Percentiles rank a stretch among this genome's conserved stretches.
These are phyloP conservation scores for Maudiozyma turicensis DNA, from an alignment of 805 yeast species.

Conservation along the genomic window DNA sequence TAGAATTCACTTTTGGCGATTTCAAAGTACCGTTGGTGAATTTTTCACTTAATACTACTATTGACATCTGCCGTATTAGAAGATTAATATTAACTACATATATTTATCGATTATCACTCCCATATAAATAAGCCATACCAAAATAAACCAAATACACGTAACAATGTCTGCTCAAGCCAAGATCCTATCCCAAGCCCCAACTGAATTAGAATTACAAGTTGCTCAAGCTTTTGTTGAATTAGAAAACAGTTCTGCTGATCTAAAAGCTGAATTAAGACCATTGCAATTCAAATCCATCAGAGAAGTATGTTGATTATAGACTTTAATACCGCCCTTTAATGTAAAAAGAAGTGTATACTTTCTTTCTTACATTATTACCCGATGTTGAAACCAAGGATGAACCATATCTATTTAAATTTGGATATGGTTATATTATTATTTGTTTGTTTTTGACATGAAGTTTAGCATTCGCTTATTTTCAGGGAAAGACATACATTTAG, in stretches of 20 bases:
- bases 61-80: too few relatives aligned
- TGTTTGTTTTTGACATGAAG: background rate
- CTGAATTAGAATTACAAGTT: conserved; percentile 98
- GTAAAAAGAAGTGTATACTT: background rate
- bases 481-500: background rate
- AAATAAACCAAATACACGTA: conserved; percentile 5
- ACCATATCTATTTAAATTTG: background rate
- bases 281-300: conserved; percentile 97
- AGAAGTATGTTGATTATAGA: conserved; percentile 44
- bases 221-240: conserved; percentile 97
- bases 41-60: background rate
- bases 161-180: conserved; percentile 86
- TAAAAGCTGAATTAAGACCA: conserved; percentile 96
- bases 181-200: conserved; percentile 89
- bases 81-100: too few relatives aligned
- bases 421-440: background rate
- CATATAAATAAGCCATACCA: background rate
- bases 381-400: background rate
- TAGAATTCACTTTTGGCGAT: too few relatives aligned
- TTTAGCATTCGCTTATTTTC: too few relatives aligned
- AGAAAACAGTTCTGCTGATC: conserved; percentile 87
- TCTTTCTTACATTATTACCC: background rate
- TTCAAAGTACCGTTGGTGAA: too few relatives aligned
- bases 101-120: background rate
- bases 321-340: background rate